Evolutionary conservation across 345 rosid genomes (phyloP).

Genomic region (Corchorus olitorius): DNA sequence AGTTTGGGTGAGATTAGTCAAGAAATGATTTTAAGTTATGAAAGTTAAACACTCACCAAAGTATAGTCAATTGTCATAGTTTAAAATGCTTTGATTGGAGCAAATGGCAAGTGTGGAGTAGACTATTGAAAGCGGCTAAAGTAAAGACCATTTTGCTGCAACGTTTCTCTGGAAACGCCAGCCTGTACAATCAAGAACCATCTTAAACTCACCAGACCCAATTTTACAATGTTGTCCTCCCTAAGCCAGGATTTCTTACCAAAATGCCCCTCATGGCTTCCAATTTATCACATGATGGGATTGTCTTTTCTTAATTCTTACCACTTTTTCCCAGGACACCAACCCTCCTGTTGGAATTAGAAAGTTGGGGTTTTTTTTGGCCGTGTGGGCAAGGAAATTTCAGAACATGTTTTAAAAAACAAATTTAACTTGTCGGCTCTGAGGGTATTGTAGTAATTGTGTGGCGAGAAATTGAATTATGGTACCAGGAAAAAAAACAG

Average conservation of each 20-base stretch:
- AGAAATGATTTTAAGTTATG: not conserved
- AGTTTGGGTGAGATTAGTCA: not conserved
- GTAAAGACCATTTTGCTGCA: not conserved
- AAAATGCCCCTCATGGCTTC: not conserved
- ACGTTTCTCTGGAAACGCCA: conserved; percentile 34
- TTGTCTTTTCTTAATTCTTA: not conserved
- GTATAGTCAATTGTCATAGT: too few species aligned
- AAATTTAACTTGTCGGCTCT: conserved; percentile 20
- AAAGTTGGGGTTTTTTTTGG: not conserved
- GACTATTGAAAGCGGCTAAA: not conserved
- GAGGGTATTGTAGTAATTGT: conserved; percentile 25
- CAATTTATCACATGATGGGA: not conserved
- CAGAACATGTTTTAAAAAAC: not conserved
- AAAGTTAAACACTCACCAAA: not conserved
- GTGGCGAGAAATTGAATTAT: not conserved
- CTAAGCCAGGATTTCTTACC: not conserved
- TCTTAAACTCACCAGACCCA: not conserved
- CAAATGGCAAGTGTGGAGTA: not conserved
- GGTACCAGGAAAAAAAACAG: not conserved
- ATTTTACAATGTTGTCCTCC: conserved; percentile 22
- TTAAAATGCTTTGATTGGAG: too few species aligned
- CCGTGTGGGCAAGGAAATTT: not conserved
- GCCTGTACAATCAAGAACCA: conserved; percentile 32
- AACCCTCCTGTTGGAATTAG: not conserved
- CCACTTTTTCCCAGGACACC: not conserved